Conservation (phyloP, 1,139 yeast genomes). For the Taphrina flavorubra region DNA sequence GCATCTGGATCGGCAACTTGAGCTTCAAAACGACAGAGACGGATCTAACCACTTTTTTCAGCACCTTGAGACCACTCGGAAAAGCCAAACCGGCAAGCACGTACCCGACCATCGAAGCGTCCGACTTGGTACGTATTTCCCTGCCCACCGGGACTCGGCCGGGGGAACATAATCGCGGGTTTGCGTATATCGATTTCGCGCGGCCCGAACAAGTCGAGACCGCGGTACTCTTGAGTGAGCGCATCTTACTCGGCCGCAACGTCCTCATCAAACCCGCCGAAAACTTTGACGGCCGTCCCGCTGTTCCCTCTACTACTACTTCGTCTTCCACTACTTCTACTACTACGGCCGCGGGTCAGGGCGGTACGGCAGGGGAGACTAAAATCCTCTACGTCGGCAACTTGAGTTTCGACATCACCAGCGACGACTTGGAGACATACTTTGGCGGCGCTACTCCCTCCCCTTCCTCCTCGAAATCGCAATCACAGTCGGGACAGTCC, state of each 20-base stretch:
- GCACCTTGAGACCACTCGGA: conserved; percentile 50
- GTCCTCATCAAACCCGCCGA: conserved; percentile 79
- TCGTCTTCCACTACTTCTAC: no score
- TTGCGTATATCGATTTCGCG: conserved; percentile 88
- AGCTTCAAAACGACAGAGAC: conserved; percentile 83
- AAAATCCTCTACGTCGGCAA: conserved; percentile 91
- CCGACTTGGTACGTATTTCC: conserved; percentile 55
- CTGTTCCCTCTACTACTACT: conserved; percentile 46
- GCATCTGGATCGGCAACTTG: conserved; percentile 94
- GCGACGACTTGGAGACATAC: conserved; percentile 74
- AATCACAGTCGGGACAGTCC: not conserved
- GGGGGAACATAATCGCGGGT: conserved; percentile 62
- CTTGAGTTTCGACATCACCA: conserved; percentile 89
- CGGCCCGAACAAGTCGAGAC: conserved; percentile 66
- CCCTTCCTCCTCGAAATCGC: no score
- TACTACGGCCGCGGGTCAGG: conserved; percentile 52
- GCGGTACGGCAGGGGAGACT: conserved; percentile 61
- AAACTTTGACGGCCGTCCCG: conserved; percentile 88
- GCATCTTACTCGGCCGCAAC: conserved; percentile 78
- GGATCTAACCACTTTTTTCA: conserved; percentile 69
- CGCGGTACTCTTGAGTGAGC: conserved; percentile 72
- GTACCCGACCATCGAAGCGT: conserved; percentile 51
- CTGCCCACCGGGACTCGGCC: conserved; percentile 52
- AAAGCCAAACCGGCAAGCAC: conserved; percentile 49
- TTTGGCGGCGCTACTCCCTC: conserved; percentile 52